Evolutionary conservation across 2,329 filamentous ascomycete species (phyloP).

Genomic region (Pezicula carpinea): DNA sequence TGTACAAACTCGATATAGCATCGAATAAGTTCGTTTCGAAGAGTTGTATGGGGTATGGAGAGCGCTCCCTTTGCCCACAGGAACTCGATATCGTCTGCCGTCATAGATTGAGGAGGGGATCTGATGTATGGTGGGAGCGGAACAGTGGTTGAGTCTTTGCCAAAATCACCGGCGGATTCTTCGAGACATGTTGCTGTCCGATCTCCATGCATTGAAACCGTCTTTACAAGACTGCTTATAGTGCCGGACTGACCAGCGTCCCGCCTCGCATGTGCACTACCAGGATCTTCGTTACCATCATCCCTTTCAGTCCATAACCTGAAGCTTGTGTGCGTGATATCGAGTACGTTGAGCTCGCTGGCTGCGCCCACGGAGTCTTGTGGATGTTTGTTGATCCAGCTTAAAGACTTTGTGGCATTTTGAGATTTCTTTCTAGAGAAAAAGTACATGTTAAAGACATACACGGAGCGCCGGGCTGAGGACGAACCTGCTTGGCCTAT

Average conservation of each 20-base stretch:
- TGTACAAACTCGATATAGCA: conserved; percentile 85
- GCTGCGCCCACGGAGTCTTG: too few relatives aligned
- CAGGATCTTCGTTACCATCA: background rate
- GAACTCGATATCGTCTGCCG: conserved; percentile 44
- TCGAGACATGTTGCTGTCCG: background rate
- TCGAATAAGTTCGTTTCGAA: conserved; percentile 75
- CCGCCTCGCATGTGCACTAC: background rate
- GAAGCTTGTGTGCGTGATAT: too few relatives aligned
- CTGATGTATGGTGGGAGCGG: background rate
- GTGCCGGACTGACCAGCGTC: background rate
- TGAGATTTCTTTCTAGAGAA: too few relatives aligned
- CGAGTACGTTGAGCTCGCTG: too few relatives aligned
- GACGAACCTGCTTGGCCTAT: background rate
- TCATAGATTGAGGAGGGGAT: background rate
- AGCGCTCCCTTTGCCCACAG: conserved; percentile 78
- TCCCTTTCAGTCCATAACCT: too few relatives aligned
- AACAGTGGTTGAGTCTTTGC: background rate
- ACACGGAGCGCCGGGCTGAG: background rate
- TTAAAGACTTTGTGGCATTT: too few relatives aligned
- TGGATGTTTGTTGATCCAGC: too few relatives aligned
- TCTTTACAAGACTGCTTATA: background rate
- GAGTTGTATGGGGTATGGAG: conserved; percentile 60
- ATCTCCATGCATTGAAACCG: conserved; percentile 1
- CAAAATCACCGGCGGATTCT: background rate
- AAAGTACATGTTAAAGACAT: background rate